A percentile compares a stretch with the other conserved stretches of the same genome.
Evolutionary conservation across 2,329 filamentous ascomycete genomes (phyloP).

Genomic region (Aureobasidium sp.): DNA sequence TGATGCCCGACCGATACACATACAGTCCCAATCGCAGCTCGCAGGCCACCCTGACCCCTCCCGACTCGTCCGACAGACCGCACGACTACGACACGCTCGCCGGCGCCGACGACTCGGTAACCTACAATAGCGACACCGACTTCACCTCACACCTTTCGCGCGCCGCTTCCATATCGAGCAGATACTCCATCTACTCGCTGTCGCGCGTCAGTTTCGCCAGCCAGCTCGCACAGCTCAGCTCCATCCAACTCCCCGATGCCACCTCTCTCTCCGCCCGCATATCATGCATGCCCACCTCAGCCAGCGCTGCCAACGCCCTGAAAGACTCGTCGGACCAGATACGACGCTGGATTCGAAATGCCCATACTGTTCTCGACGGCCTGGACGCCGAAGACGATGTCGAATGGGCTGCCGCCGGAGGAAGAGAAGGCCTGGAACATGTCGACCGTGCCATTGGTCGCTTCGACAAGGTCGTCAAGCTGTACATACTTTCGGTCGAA

Average conservation of each 20-base stretch:
- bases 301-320: conserved; percentile 74
- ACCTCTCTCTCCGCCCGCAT: conserved; percentile 77
- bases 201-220: conserved; percentile 88
- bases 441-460: conserved; percentile 65
- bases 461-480: conserved; percentile 83
- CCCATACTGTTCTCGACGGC: conserved; percentile 78
- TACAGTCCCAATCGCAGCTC: conserved; percentile 25
- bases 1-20: conserved; percentile 58
- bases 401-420: conserved; percentile 89
- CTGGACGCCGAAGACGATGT: conserved; percentile 95
- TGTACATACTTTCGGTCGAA: conserved; percentile 92
- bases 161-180: conserved; percentile 57
- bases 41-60: background rate
- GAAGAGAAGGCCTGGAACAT: conserved; percentile 67
- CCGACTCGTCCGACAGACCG: conserved; percentile 26
- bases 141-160: conserved; percentile 36
- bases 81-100: conserved; percentile 18
- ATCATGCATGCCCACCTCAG: conserved; percentile 74
- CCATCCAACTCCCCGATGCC: conserved; percentile 80
- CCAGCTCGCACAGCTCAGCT: conserved; percentile 86
- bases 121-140: conserved; percentile 7
- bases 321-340: conserved; percentile 89
- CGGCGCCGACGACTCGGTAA: conserved; percentile 49
- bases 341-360: conserved; percentile 86
- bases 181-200: conserved; percentile 88